Base-by-base conservation (phyloP, 495 filamentous ascomycete species). In the Xylaria venustula region DNA sequence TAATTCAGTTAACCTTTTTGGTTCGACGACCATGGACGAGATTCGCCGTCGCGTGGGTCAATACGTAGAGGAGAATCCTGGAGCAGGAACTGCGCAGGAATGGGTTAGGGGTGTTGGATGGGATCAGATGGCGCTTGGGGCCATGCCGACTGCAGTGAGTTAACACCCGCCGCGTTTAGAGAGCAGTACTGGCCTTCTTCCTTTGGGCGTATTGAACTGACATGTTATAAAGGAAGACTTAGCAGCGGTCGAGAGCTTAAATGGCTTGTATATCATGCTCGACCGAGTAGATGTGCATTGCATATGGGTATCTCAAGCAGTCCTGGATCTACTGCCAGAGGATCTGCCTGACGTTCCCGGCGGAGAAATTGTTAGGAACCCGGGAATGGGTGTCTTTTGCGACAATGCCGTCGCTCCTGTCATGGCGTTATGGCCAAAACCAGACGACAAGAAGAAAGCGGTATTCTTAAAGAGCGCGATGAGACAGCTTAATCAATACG, bases 371-470 rank as follows among this genome's bases (percentile, higher is more conserved):
- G 68, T 84, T 9, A 73, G 75, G 15, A 66, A 75, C 3, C 85
- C 85, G 0, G 84, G 85, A 1, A 75, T 73, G 65, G 86, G 86
- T n/a, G 85, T 89, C 9, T 88, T 88, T 66, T 89, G 86, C 64
- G 86, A 89, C 66, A 88, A 88, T 67, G 84, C 85, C 2, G 87
- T 88, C 78, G 85, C 87, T 52, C 71, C 86, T 22, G 78, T 87
- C 17, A 71, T 73, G 46, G 67, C 72, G 9, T 52, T 83, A 14
- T 86, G 82, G 77, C 84, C 84, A 1, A 78, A 76, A 54, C 85
- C 84, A 1, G 73, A 74, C 42, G 64, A 62, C 4, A 73, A 71
- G 14, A 74, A 77, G 57, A 86, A 83, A 56, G 72, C 67, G 25
- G 60, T 67, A 47, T 85, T 78, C 54, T 53, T 88, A 46, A 73